Evolutionary conservation across 1,139 yeast genomes (phyloP).

Genomic region (Zygoascus sp.): DNA sequence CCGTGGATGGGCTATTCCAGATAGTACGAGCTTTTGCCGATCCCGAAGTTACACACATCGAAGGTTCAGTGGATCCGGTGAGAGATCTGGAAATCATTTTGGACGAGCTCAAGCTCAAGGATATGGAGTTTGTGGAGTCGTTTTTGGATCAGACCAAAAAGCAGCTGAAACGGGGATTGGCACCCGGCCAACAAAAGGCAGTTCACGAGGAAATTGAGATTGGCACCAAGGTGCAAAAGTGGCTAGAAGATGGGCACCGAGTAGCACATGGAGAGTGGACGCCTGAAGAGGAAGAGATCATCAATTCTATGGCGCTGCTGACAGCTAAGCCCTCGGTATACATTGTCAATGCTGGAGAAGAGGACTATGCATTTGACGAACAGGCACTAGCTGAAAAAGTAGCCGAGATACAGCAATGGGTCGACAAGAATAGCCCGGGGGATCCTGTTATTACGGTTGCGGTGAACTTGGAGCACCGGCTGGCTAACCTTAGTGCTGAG

Average conservation of each 20-base stretch:
- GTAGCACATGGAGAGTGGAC: constrained; percentile 81
- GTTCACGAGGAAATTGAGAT: constrained; percentile 68
- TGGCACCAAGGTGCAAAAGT: constrained; percentile 65
- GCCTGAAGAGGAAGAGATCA: constrained; percentile 65
- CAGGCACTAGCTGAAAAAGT: constrained; percentile 22
- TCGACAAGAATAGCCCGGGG: constrained; percentile 78
- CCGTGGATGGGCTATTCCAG: constrained; percentile 94
- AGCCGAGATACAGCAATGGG: constrained; percentile 76
- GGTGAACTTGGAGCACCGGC: constrained; percentile 78
- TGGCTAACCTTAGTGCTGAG: constrained; percentile 67
- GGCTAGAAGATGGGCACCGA: constrained; percentile 77
- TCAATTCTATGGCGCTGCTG: constrained; percentile 74
- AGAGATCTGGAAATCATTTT: constrained; percentile 86
- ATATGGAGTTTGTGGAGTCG: constrained; percentile 84
- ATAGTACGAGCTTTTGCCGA: constrained; percentile 85
- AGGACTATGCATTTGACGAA: constrained; percentile 72
- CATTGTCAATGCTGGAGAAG: constrained; percentile 83
- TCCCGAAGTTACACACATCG: constrained; percentile 89
- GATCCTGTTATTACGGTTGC: constrained; percentile 82
- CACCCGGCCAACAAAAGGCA: constrained; percentile 44
- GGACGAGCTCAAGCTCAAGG: constrained; percentile 86
- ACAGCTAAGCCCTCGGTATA: constrained; percentile 94
- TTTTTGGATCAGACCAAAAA: constrained; percentile 68
- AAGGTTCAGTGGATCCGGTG: constrained; percentile 88
- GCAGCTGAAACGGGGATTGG: constrained; percentile 15